These are phyloP conservation scores for Capsicum rhomboideum DNA, from an alignment of 257 asterid genomes.

Conservation along the genomic window DNA sequence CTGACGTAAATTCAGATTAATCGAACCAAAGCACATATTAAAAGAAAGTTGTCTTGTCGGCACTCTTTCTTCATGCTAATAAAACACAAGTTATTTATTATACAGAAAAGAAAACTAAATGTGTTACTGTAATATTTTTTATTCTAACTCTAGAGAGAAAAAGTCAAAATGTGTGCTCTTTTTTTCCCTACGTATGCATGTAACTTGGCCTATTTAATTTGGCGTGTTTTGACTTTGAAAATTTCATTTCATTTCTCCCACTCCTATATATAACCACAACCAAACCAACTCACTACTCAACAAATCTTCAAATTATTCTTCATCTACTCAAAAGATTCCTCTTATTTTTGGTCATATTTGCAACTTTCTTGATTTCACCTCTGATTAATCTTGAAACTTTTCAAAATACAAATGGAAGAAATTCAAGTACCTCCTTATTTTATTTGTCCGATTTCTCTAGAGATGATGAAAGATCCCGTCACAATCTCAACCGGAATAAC, in stretches of 20 bases:
- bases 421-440: constrained; percentile 67
- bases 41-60: too few species aligned
- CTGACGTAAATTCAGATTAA: too few species aligned
- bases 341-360: not conserved
- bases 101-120: too few species aligned
- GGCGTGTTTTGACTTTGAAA: constrained; percentile 45
- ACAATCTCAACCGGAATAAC: constrained; percentile 66
- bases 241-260: not conserved
- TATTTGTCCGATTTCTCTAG: constrained; percentile 72
- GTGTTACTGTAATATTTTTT: too few species aligned
- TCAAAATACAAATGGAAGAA: constrained; percentile 28
- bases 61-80: too few species aligned
- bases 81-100: too few species aligned
- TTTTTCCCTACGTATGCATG: too few species aligned
- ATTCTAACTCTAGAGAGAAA: too few species aligned
- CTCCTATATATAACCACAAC: not conserved
- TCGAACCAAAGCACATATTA: too few species aligned
- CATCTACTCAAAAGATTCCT: not conserved
- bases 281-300: too few species aligned
- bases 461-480: constrained; percentile 86
- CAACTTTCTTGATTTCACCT: not conserved
- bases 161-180: too few species aligned
- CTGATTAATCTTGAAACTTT: not conserved
- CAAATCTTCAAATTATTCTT: not conserved
- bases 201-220: not conserved